Conservation (phyloP, 2,329 filamentous ascomycete species). For the Dichotomopilus funicola region DNA sequence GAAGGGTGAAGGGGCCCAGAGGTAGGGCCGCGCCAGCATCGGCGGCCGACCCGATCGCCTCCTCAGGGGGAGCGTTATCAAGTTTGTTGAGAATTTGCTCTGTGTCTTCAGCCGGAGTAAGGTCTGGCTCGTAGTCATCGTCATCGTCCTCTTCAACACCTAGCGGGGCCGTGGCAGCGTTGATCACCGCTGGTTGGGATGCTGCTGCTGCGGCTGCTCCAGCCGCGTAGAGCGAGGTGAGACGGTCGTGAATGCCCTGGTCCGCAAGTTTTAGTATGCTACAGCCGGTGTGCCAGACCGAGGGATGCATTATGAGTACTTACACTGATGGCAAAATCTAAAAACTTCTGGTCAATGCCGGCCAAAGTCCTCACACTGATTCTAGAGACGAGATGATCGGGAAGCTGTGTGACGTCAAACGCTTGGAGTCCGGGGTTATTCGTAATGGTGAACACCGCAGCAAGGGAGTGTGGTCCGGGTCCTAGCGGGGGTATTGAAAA, state of each 20-base stretch:
- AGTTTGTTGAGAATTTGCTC: conserved; percentile 74
- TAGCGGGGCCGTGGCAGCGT: conserved; percentile 53
- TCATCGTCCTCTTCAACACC: conserved; percentile 67
- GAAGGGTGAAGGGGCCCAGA: conserved; percentile 74
- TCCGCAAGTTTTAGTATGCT: conserved; percentile 7
- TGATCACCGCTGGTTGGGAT: conserved; percentile 39
- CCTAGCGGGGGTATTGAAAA: conserved; percentile 63
- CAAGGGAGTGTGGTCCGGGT: conserved; percentile 69
- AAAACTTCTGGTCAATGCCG: conserved; percentile 59
- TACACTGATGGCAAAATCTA: conserved; percentile 70
- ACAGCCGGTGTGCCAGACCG: not conserved
- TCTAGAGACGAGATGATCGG: conserved; percentile 66
- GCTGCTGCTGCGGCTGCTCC: conserved; percentile 24
- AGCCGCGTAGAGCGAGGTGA: conserved; percentile 39
- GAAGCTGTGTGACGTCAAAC: conserved; percentile 79
- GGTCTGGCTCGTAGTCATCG: conserved; percentile 86
- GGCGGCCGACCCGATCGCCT: conserved; percentile 37
- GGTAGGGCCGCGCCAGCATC: conserved; percentile 43
- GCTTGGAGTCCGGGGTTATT: conserved; percentile 64
- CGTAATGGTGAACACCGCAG: conserved; percentile 82
- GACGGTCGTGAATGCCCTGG: conserved; percentile 47
- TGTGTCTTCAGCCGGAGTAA: conserved; percentile 66
- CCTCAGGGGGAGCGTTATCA: conserved; percentile 59
- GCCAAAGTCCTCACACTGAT: conserved; percentile 76
- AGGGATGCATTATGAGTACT: conserved; percentile 19